phyloP scores from a whole-genome alignment of 2,329 filamentous ascomycete genomes.

The Trichoderma koningiopsis region DNA sequence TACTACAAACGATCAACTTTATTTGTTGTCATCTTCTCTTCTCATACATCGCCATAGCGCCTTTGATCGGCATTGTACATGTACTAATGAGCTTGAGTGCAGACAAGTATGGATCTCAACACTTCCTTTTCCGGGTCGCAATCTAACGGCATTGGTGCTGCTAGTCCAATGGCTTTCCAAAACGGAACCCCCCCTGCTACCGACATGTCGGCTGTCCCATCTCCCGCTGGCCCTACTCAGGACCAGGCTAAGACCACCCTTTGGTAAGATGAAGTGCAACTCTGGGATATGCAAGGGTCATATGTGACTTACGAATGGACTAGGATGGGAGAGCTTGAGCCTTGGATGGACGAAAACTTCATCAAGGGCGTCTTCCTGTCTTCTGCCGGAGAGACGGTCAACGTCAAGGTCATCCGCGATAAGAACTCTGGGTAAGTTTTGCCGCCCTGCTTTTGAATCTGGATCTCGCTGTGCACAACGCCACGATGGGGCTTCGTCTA shows the following conservation, averaged over 20 bases:
- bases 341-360: slow-evolving; percentile 99
- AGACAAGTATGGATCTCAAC: slow-evolving; percentile 40
- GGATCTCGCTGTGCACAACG: neutral
- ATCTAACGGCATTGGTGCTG: slow-evolving; percentile 38
- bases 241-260: slow-evolving; percentile 61
- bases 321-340: slow-evolving; percentile 99
- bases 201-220: slow-evolving; percentile 41
- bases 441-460: neutral
- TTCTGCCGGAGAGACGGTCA: slow-evolving; percentile 89
- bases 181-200: slow-evolving; percentile 46
- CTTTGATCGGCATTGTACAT: too few relatives aligned
- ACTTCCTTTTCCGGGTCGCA: slow-evolving; percentile 36
- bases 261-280: slow-evolving; percentile 46
- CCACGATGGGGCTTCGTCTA: neutral
- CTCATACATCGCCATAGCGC: neutral
- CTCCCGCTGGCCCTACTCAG: slow-evolving; percentile 39
- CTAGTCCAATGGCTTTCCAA: slow-evolving; percentile 41
- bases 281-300: neutral
- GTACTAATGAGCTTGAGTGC: neutral
- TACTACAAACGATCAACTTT: neutral
- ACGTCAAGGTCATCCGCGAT: slow-evolving; percentile 99
- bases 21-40: neutral
- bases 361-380: slow-evolving; percentile 90
- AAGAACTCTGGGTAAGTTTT: slow-evolving; percentile 88
- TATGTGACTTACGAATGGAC: neutral